Evolutionary conservation across 805 yeast genomes (phyloP).

Genomic region (Candida awuae): DNA sequence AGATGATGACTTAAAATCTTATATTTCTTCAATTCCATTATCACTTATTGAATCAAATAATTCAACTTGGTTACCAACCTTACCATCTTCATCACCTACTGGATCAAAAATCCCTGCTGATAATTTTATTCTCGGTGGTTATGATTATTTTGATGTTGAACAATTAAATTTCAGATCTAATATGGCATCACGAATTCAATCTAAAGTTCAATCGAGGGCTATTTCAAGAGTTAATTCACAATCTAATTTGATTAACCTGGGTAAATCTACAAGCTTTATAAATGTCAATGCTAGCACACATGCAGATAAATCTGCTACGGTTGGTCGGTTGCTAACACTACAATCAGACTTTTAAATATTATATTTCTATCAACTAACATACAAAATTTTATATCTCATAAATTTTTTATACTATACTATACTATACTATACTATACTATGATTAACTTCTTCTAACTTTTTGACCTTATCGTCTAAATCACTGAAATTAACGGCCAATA

Average conservation of each 20-base stretch:
- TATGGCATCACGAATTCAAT: slow-evolving; percentile 20
- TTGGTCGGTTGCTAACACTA: slow-evolving; percentile 22
- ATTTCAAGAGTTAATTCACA: slow-evolving; percentile 21
- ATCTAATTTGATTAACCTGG: slow-evolving; percentile 11
- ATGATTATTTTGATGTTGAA: slow-evolving; percentile 53
- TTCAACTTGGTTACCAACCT: slow-evolving; percentile 12
- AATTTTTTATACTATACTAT: background rate
- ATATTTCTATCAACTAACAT: slow-evolving; percentile 1
- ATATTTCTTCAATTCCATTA: slow-evolving; percentile 29
- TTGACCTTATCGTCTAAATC: slow-evolving; percentile 30
- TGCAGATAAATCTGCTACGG: slow-evolving; percentile 7
- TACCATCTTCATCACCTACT: background rate
- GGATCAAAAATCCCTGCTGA: slow-evolving; percentile 10
- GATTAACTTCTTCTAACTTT: slow-evolving; percentile 14
- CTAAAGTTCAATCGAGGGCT: slow-evolving; percentile 22
- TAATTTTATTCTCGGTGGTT: slow-evolving; percentile 44
- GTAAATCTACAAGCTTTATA: slow-evolving; percentile 9
- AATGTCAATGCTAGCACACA: slow-evolving; percentile 5
- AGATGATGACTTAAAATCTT: slow-evolving; percentile 19
- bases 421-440: slow-evolving; percentile 14
- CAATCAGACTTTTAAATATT: slow-evolving; percentile 17
- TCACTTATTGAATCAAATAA: slow-evolving; percentile 26
- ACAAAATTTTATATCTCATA: background rate
- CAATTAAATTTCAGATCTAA: slow-evolving; percentile 42
- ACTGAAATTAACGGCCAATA: slow-evolving; percentile 37